Conservation (phyloP, 2,329 filamentous ascomycete species). For the Talaromyces albobiverticillius region DNA sequence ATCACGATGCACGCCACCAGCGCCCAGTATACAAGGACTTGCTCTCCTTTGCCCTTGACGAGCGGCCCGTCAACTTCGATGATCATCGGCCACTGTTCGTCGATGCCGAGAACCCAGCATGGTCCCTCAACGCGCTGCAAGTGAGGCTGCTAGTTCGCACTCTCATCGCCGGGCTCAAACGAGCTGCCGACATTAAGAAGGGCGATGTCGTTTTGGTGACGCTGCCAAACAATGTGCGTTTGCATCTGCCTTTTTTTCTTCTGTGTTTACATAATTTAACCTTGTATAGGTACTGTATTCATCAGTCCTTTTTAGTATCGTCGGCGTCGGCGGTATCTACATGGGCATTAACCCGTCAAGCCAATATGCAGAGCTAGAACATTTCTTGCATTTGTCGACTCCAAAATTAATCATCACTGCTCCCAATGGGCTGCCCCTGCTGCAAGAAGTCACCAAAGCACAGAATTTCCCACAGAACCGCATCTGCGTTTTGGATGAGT, state of each 20-base stretch:
- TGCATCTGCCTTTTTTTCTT: neutral
- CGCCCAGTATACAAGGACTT: conserved; percentile 34
- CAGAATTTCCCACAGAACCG: conserved; percentile 10
- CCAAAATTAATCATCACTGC: conserved; percentile 48
- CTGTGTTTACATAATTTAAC: neutral
- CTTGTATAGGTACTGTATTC: conserved; percentile 36
- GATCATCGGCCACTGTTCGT: conserved; percentile 40
- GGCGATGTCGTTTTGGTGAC: conserved; percentile 46
- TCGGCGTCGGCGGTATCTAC: conserved; percentile 49
- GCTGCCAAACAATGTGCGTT: conserved; percentile 38
- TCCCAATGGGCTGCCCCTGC: conserved; percentile 31
- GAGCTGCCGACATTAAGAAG: conserved; percentile 31
- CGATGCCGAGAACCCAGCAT: conserved; percentile 39
- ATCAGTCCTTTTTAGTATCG: conserved; percentile 36
- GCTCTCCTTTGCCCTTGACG: conserved; percentile 40
- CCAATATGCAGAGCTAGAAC: conserved; percentile 46
- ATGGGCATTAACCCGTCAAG: conserved; percentile 52
- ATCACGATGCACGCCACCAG: neutral
- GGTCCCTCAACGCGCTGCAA: conserved; percentile 34
- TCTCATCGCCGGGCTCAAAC: conserved; percentile 39
- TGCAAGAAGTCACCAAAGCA: conserved; percentile 17
- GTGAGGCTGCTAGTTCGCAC: conserved; percentile 35
- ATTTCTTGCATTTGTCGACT: conserved; percentile 44
- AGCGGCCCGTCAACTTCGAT: conserved; percentile 32
- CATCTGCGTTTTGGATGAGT: conserved; percentile 16